Conservation (phyloP, 345 rosid species). For the Arabis alpina region DNA sequence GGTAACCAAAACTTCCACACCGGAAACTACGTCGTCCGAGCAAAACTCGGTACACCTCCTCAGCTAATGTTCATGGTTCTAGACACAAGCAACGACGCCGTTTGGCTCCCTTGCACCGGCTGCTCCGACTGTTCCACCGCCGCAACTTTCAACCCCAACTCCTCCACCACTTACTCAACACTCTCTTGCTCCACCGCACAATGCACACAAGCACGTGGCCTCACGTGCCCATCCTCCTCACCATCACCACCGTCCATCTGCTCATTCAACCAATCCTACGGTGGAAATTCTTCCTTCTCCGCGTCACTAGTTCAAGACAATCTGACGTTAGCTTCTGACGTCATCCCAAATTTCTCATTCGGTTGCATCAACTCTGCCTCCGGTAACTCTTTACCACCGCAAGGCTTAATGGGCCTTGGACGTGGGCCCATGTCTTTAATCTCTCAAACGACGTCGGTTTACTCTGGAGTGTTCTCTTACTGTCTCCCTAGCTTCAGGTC, state of each 20-base stretch:
- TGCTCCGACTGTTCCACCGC: slow-evolving; percentile 69
- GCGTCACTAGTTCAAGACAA: slow-evolving; percentile 72
- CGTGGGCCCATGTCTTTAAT: slow-evolving; percentile 77
- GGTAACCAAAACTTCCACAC: slow-evolving; percentile 49
- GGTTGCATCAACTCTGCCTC: slow-evolving; percentile 65
- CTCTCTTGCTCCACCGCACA: slow-evolving; percentile 71
- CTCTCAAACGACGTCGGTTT: slow-evolving; percentile 64
- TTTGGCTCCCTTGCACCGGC: slow-evolving; percentile 80
- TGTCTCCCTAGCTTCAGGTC: slow-evolving; percentile 88
- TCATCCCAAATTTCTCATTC: slow-evolving; percentile 56
- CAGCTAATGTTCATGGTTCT: slow-evolving; percentile 84
- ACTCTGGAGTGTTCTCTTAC: slow-evolving; percentile 77
- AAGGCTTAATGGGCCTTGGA: slow-evolving; percentile 84
- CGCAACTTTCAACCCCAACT: slow-evolving; percentile 49
- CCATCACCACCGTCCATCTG: slow-evolving; percentile 44
- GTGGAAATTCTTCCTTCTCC: slow-evolving; percentile 75
- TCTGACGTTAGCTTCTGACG: slow-evolving; percentile 51
- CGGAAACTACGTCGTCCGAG: slow-evolving; percentile 72
- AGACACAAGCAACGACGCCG: slow-evolving; percentile 74
- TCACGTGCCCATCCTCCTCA: slow-evolving; percentile 62
- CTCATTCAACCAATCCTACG: slow-evolving; percentile 82
- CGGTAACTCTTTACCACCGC: slow-evolving; percentile 75
- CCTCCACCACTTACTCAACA: slow-evolving; percentile 58
- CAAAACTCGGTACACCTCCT: slow-evolving; percentile 75
- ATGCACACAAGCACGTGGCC: slow-evolving; percentile 70